A percentile compares a stretch with the other conserved stretches of the same genome.
phyloP scores from a whole-genome alignment of 2,329 filamentous ascomycete species.

The Ophiostoma australiae region DNA sequence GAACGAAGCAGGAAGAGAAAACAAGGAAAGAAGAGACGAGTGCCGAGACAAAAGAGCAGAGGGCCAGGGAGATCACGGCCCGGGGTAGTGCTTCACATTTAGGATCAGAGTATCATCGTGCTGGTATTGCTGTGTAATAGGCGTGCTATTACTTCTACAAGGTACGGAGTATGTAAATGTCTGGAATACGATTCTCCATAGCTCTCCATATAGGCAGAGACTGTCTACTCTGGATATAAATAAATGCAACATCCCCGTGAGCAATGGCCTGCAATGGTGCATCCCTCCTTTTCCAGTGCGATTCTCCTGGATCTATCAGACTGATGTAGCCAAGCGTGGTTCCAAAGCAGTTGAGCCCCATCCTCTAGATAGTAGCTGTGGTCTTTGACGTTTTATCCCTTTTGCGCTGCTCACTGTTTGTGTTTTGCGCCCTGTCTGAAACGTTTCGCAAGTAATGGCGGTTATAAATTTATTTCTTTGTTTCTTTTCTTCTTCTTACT shows the following conservation, averaged over 20 bases:
- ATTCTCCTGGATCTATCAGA: neutral
- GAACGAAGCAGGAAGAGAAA: no score
- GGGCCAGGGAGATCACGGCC: slow-evolving; percentile 8
- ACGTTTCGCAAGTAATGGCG: neutral
- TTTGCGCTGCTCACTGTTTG: neutral
- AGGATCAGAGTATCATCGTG: neutral
- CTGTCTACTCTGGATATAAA: neutral
- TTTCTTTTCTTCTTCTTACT: no score
- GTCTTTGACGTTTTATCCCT: slow-evolving; percentile 10
- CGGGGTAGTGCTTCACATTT: slow-evolving; percentile 11
- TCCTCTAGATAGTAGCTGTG: neutral
- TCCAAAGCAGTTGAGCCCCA: neutral
- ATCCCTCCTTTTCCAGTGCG: neutral
- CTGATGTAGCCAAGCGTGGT: neutral
- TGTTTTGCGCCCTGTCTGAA: slow-evolving; percentile 10
- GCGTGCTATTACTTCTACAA: neutral
- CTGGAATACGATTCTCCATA: neutral
- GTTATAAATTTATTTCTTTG: neutral
- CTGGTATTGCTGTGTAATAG: neutral
- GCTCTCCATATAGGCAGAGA: neutral
- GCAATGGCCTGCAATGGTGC: slow-evolving; percentile 4
- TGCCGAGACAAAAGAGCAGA: neutral
- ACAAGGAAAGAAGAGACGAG: neutral
- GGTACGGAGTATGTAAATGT: neutral
- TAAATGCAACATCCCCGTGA: neutral